phyloP scores from a whole-genome alignment of 768 basidiomycete genomes.

The Lactifluus hygrophoroides region DNA sequence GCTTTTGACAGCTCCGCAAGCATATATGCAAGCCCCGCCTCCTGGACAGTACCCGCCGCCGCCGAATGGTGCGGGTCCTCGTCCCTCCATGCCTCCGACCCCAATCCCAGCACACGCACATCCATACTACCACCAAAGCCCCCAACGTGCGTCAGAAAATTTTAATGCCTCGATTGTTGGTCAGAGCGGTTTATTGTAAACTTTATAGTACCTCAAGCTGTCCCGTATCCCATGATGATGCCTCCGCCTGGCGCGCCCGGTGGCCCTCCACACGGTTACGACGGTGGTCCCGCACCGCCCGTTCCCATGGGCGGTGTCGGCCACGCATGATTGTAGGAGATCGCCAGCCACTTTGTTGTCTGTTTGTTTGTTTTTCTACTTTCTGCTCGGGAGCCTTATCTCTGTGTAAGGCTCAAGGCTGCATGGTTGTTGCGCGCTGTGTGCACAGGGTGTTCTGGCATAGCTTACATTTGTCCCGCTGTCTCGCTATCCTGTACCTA shows the following conservation, averaged over 20 bases:
- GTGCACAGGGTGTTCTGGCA: not conserved
- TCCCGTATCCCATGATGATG: constrained; percentile 92
- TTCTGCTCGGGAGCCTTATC: constrained; percentile 8
- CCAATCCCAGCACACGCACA: constrained; percentile 83
- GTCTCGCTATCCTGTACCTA: constrained; percentile 14
- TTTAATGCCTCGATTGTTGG: constrained; percentile 19
- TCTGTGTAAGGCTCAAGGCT: not conserved
- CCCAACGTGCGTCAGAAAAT: constrained; percentile 53
- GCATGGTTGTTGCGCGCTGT: not conserved
- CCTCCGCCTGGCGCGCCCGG: constrained; percentile 60
- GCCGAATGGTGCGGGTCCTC: constrained; percentile 68
- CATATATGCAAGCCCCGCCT: constrained; percentile 71
- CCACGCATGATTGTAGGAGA: constrained; percentile 41
- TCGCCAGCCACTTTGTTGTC: constrained; percentile 4
- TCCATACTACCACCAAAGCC: constrained; percentile 84
- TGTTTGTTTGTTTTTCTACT: constrained; percentile 12
- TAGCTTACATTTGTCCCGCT: not conserved
- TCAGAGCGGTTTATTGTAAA: not conserved
- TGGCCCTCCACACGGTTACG: constrained; percentile 65
- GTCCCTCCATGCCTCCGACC: constrained; percentile 88
- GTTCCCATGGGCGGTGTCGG: constrained; percentile 67
- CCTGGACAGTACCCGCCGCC: constrained; percentile 71
- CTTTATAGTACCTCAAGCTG: constrained; percentile 67
- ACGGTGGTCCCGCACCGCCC: constrained; percentile 57
- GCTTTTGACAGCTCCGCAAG: constrained; percentile 46